Conservation (phyloP, 805 yeast species). For the Saccharomyces jurei region DNA sequence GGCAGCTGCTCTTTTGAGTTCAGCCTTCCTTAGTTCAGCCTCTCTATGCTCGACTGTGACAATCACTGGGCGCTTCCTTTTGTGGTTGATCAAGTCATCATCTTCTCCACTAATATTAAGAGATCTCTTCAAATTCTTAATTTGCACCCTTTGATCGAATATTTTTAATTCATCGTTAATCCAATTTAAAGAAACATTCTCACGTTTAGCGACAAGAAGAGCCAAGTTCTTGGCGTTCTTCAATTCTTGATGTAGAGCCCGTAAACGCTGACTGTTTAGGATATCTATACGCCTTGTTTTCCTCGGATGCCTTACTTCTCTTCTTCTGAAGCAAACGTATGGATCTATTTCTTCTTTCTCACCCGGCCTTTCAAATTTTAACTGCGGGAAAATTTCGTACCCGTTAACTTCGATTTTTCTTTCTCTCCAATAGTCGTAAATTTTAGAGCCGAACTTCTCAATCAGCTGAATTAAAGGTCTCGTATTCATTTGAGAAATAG, state of each 20-base stretch:
- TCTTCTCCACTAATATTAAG: conserved; percentile 78
- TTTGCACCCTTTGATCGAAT: conserved; percentile 63
- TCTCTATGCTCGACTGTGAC: conserved; percentile 17
- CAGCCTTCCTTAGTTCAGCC: conserved; percentile 5
- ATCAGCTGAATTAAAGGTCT: conserved; percentile 44
- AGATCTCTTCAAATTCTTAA: conserved; percentile 66
- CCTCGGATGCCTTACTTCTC: conserved; percentile 91
- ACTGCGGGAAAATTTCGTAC: conserved; percentile 57
- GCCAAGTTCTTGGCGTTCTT: conserved; percentile 66
- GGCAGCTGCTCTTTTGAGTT: conserved; percentile 9
- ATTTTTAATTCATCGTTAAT: conserved; percentile 56
- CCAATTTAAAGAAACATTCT: conserved; percentile 44
- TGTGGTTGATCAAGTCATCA: conserved; percentile 71
- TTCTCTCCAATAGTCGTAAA: conserved; percentile 75
- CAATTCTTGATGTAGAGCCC: conserved; percentile 66
- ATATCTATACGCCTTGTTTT: conserved; percentile 93
- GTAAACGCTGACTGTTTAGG: conserved; percentile 76
- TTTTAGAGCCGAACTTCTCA: conserved; percentile 50
- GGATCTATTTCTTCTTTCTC: conserved; percentile 93
- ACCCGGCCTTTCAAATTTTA: conserved; percentile 78
- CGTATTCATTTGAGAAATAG: conserved; percentile 29
- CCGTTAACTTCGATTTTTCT: conserved; percentile 70
- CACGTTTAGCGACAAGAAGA: conserved; percentile 61
- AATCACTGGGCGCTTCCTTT: conserved; percentile 40
- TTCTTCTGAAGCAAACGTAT: conserved; percentile 87